Evolutionary conservation across 164 flowering plant genomes (phyloP), one percentile per base, ranked within the genome.

Genomic region (Umbilicus rupestris): DNA sequence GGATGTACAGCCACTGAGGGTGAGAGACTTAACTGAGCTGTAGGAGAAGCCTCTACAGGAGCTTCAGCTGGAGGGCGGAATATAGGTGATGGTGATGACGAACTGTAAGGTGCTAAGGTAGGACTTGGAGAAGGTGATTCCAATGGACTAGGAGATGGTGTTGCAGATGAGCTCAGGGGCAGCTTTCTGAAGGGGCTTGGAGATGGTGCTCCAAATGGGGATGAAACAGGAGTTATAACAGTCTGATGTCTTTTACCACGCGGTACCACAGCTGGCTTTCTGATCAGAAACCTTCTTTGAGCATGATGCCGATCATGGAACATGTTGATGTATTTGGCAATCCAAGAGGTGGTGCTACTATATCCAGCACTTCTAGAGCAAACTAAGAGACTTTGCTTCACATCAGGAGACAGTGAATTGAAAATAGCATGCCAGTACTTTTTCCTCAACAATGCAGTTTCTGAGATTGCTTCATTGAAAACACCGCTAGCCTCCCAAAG

Each of bases 81-180:
- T 14, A 28, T 10, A 11, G 60, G 55, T 49, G 55, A 55, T 2
- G 31, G 35, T 28, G 60, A 28, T n/a, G 17, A n/a, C 16, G 19
- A 28, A 26, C 31, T 29, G 33, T 16, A 28, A 55, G 57, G 29
- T 24, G 20, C 57, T 50, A n/a, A 50, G 14, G 57, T 26, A 50
- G 60, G 60, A 55, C 60, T 55, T 26, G 60, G 60, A 55, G 60
- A 55, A 2, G 60, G 60, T 3, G 60, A 33, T 28, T 33, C 60
- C 7, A 16, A 10, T 24, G 58, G 58, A 30, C 58, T 52, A 7
- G 0, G 58, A 52, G 58, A 52, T 8, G 24, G 29, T 2, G 58
- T 7, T 52, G 1, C 44, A 6, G 24, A 22, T 49, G 55, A 28
- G 28, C n/a, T n/a, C n/a, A n/a, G n/a, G n/a, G n/a, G n/a, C n/a